Evolutionary conservation across 768 basidiomycete species (phyloP).

Genomic region (Hebeloma cylindrosporum): DNA sequence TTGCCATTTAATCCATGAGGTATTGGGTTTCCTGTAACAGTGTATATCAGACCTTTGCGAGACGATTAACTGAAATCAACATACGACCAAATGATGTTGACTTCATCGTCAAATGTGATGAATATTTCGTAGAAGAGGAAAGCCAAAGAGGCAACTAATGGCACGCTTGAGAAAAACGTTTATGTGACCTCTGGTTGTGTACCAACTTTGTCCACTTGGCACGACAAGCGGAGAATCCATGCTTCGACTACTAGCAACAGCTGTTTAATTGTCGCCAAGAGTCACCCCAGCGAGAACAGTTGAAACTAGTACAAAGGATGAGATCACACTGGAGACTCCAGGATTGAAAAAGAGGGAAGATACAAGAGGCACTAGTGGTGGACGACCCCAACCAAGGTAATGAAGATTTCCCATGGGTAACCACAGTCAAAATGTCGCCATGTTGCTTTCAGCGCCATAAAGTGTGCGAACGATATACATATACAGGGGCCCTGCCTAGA

Average conservation of each 20-base stretch:
- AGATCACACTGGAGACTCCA: neutral
- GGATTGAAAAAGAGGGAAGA: too few relatives aligned
- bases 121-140: constrained; percentile 35
- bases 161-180: neutral
- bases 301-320: neutral
- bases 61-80: constrained; percentile 9
- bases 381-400: too few relatives aligned
- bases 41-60: neutral
- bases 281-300: neutral
- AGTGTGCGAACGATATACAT: constrained; percentile 9
- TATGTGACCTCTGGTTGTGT: neutral
- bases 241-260: neutral
- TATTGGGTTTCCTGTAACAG: constrained; percentile 20
- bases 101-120: constrained; percentile 36
- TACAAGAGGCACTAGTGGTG: too few relatives aligned
- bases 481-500: too few relatives aligned
- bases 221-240: constrained; percentile 16
- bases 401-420: constrained; percentile 16
- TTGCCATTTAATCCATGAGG: constrained; percentile 29
- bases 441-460: constrained; percentile 5
- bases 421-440: constrained; percentile 10
- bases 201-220: constrained; percentile 22
- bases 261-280: neutral
- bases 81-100: constrained; percentile 35
- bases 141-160: constrained; percentile 30